Evolutionary conservation across 805 yeast genomes (phyloP).

Genomic region (Ogataea degrootiae): DNA sequence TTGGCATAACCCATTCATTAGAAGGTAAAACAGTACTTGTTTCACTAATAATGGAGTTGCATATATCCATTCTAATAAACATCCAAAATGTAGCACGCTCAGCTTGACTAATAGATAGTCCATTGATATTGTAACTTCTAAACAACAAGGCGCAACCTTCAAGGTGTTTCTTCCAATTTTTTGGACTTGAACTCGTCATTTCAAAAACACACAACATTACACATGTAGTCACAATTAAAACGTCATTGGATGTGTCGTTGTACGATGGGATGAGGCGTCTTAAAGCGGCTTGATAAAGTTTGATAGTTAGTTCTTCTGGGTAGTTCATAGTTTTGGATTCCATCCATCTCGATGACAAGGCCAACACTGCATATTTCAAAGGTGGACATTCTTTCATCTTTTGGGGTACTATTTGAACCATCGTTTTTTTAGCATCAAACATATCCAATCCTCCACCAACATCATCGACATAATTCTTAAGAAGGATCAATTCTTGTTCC

Average conservation of each 20-base stretch:
- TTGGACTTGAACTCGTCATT: constrained; percentile 39
- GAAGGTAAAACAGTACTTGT: constrained; percentile 32
- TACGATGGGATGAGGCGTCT: constrained; percentile 22
- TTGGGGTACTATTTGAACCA: constrained; percentile 15
- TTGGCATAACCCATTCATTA: constrained; percentile 24
- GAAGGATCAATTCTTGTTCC: constrained; percentile 24
- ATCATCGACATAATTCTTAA: constrained; percentile 32
- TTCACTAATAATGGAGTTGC: constrained; percentile 36
- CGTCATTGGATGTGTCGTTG: constrained; percentile 10
- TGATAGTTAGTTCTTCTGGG: constrained; percentile 20
- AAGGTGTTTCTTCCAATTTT: constrained; percentile 36
- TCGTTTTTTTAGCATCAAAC: constrained; percentile 23
- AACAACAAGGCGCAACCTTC: constrained; percentile 38
- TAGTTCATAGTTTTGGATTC: constrained; percentile 13
- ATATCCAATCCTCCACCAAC: constrained; percentile 39
- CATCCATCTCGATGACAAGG: constrained; percentile 19
- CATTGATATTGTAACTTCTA: constrained; percentile 33
- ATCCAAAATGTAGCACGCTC: constrained; percentile 39
- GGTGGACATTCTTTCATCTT: constrained; percentile 14
- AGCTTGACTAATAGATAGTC: constrained; percentile 27
- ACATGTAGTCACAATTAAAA: constrained; percentile 32
- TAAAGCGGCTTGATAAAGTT: constrained; percentile 31
- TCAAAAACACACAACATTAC: constrained; percentile 39
- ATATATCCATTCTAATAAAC: constrained; percentile 39
- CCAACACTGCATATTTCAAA: constrained; percentile 18